Evolutionary conservation across 1,139 yeast species (phyloP).

Genomic region (Candida dubliniensis): DNA sequence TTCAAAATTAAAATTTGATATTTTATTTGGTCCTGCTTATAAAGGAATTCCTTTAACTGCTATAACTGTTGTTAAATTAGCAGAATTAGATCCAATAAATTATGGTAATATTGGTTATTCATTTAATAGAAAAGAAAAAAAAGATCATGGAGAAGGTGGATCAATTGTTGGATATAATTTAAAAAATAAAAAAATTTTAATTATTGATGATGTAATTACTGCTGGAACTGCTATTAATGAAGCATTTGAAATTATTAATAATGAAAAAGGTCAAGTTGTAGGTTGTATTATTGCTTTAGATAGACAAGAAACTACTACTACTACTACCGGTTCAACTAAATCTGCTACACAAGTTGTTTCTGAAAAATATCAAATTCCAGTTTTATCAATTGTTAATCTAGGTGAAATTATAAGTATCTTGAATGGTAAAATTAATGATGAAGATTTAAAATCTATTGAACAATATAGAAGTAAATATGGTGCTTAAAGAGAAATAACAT

Average conservation of each 20-base stretch:
- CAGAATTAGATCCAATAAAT: slow-evolving; percentile 82
- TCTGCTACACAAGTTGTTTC: slow-evolving; percentile 85
- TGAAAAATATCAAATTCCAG: slow-evolving; percentile 74
- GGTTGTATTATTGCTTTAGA: slow-evolving; percentile 92
- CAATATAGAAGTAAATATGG: slow-evolving; percentile 58
- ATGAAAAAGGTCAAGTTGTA: slow-evolving; percentile 69
- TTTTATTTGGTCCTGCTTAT: slow-evolving; percentile 95
- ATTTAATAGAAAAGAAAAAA: slow-evolving; percentile 87
- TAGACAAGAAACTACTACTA: slow-evolving; percentile 82
- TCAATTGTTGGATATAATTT: slow-evolving; percentile 83
- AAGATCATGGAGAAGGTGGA: slow-evolving; percentile 99
- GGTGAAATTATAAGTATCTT: slow-evolving; percentile 71
- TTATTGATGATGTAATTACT: slow-evolving; percentile 96
- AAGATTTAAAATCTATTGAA: slow-evolving; percentile 55
- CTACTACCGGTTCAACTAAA: slow-evolving; percentile 57
- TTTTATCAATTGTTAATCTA: slow-evolving; percentile 74
- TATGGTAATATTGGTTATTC: slow-evolving; percentile 67
- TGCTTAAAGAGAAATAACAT: slow-evolving; percentile 23
- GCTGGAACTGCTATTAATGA: slow-evolving; percentile 98
- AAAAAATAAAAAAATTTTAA: slow-evolving; percentile 68
- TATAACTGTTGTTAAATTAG: slow-evolving; percentile 84
- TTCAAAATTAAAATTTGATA: slow-evolving; percentile 80
- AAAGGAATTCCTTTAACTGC: slow-evolving; percentile 97
- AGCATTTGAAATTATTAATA: slow-evolving; percentile 77
- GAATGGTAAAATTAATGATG: slow-evolving; percentile 51